Percentiles rank a stretch among this genome's conserved stretches.
These are phyloP conservation scores for Monilinia aucupariae DNA, from an alignment of 2,329 filamentous ascomycete genomes.

Conservation along the genomic window DNA sequence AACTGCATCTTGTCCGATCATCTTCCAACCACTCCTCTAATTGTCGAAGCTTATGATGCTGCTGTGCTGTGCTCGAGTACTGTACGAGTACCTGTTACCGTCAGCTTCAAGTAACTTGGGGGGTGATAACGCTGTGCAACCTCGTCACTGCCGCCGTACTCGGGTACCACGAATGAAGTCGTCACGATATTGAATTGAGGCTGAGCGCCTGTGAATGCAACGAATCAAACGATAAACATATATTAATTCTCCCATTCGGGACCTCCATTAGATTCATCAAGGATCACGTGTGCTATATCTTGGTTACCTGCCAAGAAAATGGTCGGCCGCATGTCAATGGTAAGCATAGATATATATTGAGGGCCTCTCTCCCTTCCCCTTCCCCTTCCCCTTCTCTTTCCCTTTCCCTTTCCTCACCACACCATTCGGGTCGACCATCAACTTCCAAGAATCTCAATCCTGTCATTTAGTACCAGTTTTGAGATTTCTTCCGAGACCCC, in stretches of 20 bases:
- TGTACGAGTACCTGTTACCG: too few species aligned
- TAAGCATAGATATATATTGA: conserved; percentile 8
- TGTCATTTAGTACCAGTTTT: conserved; percentile 35
- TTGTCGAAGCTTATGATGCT: too few species aligned
- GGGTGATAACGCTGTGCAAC: neutral
- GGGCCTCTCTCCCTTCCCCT: too few species aligned
- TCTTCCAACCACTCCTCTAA: too few species aligned
- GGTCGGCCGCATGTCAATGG: neutral
- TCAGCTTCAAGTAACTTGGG: too few species aligned
- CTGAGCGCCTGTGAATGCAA: neutral
- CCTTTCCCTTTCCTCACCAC: conserved; percentile 34
- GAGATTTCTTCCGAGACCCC: conserved; percentile 37
- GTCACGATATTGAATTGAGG: conserved; percentile 6
- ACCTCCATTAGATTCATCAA: conserved; percentile 4
- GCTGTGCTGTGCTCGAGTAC: too few species aligned
- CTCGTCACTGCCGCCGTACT: neutral
- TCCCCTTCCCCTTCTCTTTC: conserved; percentile 17
- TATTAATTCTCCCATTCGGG: conserved; percentile 5
- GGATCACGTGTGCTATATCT: neutral
- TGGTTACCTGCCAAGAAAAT: conserved; percentile 10
- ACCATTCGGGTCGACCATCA: conserved; percentile 36
- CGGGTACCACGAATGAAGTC: conserved; percentile 7
- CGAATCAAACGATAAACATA: conserved; percentile 10
- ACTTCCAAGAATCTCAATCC: conserved; percentile 34
- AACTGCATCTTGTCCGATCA: too few species aligned